phyloP scores from a whole-genome alignment of 164 flowering plant genomes.

The Tinospora cordifolia region DNA sequence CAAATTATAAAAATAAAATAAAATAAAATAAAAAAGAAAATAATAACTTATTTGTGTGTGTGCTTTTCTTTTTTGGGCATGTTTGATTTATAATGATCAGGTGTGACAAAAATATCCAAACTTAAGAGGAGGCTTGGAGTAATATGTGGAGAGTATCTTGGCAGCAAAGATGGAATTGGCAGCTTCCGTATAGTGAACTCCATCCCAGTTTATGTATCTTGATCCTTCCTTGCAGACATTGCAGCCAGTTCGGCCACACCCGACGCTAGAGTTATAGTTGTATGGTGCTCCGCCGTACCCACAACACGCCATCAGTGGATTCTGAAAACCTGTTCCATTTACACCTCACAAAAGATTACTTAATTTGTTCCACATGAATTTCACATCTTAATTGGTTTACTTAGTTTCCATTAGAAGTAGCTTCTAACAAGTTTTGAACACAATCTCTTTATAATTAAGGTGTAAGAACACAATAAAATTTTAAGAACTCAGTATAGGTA shows the following conservation, averaged over 20 bases:
- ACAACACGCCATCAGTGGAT: conserved; percentile 50
- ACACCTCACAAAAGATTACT: not conserved
- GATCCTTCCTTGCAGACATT: conserved; percentile 32
- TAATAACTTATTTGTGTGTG: too few relatives aligned
- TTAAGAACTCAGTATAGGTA: too few relatives aligned
- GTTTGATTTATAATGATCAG: conserved; percentile 1
- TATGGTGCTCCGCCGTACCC: conserved; percentile 59
- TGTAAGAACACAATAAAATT: too few relatives aligned
- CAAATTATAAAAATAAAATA: too few relatives aligned
- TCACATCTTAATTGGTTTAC: too few relatives aligned
- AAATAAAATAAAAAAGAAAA: too few relatives aligned
- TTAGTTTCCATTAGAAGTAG: too few relatives aligned
- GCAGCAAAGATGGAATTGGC: conserved; percentile 43
- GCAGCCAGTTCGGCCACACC: conserved; percentile 35
- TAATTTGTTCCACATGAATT: too few relatives aligned
- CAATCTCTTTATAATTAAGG: too few relatives aligned
- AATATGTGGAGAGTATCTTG: conserved; percentile 36
- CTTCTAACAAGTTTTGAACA: too few relatives aligned
- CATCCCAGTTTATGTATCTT: conserved; percentile 50
- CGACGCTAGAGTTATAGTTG: conserved; percentile 33
- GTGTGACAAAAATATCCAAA: conserved; percentile 25
- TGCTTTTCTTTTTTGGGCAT: too few relatives aligned
- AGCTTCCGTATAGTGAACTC: conserved; percentile 62
- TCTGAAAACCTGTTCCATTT: conserved; percentile 36
- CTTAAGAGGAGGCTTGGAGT: conserved; percentile 33